Percentiles rank a stretch among this genome's conserved stretches.
phyloP scores from a whole-genome alignment of 495 filamentous ascomycete genomes.

The Penicillium nucicola region DNA sequence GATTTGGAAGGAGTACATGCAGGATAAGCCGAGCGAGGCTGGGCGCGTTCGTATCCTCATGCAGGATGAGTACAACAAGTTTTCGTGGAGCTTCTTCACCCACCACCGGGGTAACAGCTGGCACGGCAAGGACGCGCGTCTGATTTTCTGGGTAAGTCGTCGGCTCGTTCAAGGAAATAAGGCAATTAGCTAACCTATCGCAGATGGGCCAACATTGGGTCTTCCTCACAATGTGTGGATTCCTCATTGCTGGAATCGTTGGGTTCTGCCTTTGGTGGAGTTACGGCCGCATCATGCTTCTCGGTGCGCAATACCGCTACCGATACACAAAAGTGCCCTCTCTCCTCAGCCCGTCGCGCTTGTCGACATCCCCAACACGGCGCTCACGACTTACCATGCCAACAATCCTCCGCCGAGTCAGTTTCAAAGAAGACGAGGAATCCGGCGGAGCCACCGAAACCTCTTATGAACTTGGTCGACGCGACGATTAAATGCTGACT shows the following conservation, averaged over 20 bases:
- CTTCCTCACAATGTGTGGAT: constrained; percentile 63
- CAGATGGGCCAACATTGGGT: constrained; percentile 72
- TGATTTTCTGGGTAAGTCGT: constrained; percentile 70
- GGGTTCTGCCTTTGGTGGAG: constrained; percentile 56
- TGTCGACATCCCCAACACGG: constrained; percentile 32
- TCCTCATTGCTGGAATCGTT: constrained; percentile 55
- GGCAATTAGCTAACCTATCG: constrained; percentile 1
- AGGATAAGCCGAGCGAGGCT: constrained; percentile 32
- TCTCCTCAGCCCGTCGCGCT: constrained; percentile 24
- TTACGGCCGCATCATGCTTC: constrained; percentile 47
- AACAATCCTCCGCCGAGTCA: constrained; percentile 39
- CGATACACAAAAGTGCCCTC: constrained; percentile 37
- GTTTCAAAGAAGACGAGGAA: constrained; percentile 48
- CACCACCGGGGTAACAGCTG: constrained; percentile 72
- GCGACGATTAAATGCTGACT: constrained; percentile 30
- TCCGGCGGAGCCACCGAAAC: constrained; percentile 31
- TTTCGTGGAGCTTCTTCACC: constrained; percentile 75
- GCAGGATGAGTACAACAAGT: constrained; percentile 66
- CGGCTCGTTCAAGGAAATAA: background rate
- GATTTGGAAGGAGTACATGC: constrained; percentile 78
- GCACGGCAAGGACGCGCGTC: constrained; percentile 69
- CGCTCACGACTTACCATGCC: constrained; percentile 35
- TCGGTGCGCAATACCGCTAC: constrained; percentile 44
- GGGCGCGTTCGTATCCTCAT: constrained; percentile 54
- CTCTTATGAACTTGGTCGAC: constrained; percentile 41